These are phyloP conservation scores for Stachybotrys elegans DNA, from an alignment of 2,329 filamentous ascomycete genomes.

Conservation along the genomic window DNA sequence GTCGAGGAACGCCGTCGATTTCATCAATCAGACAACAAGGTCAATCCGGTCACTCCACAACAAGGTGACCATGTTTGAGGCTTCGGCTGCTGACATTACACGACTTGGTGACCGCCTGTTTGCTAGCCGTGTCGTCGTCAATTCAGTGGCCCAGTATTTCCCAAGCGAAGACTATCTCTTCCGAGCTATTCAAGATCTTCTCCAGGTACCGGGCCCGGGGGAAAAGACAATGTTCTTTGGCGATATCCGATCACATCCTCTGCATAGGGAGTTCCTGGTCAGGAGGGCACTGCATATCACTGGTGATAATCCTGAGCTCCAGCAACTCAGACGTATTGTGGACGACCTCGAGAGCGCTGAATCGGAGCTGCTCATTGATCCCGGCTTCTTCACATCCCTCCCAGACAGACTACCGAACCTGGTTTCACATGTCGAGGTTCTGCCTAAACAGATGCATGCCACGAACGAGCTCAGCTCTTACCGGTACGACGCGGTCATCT, in stretches of 20 bases:
- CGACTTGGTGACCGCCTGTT: not conserved
- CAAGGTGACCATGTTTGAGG: constrained; percentile 12
- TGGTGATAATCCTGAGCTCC: not conserved
- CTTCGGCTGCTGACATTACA: constrained; percentile 14
- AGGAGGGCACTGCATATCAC: not conserved
- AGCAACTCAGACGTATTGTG: not conserved
- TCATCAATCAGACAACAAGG: constrained; percentile 11
- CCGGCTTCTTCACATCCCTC: constrained; percentile 17
- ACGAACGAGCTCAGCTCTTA: constrained; percentile 20
- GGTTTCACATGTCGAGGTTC: constrained; percentile 15
- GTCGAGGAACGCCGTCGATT: constrained; percentile 13
- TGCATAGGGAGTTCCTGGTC: not conserved
- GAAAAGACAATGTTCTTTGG: not conserved
- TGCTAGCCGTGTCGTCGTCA: constrained; percentile 16
- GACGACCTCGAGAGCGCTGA: not conserved
- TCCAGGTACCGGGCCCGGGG: constrained; percentile 7
- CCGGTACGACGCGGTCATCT: constrained; percentile 18
- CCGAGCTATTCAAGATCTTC: constrained; percentile 10
- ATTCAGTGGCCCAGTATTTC: constrained; percentile 23
- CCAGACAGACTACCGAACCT: constrained; percentile 7
- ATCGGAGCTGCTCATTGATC: constrained; percentile 17
- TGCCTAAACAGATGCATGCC: constrained; percentile 18
- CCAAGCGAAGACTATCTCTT: constrained; percentile 18
- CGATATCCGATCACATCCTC: not conserved
- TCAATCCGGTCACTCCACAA: constrained; percentile 5